These are phyloP conservation scores for Adansonia madagascariensis DNA, from an alignment of 441 rosid species.

Conservation along the genomic window DNA sequence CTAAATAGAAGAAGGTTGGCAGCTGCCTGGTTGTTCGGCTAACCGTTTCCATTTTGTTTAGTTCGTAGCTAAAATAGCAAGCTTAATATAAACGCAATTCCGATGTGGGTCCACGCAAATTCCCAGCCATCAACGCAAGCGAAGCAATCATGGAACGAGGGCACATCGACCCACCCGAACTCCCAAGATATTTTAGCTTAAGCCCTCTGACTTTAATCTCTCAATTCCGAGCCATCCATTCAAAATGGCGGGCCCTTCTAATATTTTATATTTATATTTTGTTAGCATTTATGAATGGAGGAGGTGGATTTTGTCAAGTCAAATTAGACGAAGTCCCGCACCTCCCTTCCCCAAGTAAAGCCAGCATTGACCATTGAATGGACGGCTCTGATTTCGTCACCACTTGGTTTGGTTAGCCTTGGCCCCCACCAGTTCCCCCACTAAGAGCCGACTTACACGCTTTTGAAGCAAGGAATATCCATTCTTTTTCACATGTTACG, in stretches of 20 bases:
- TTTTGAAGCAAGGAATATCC: neutral
- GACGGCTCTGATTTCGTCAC: neutral
- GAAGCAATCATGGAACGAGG: neutral
- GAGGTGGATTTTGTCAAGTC: neutral
- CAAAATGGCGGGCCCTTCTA: neutral
- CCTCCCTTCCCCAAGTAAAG: neutral
- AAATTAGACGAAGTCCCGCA: neutral
- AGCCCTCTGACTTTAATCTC: no score
- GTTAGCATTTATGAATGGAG: slow-evolving; percentile 9
- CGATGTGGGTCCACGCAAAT: neutral
- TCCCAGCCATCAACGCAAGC: neutral
- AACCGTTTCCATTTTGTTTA: neutral
- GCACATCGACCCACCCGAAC: neutral
- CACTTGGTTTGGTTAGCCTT: neutral
- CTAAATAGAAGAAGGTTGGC: neutral
- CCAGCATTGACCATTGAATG: neutral
- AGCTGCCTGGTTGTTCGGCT: neutral
- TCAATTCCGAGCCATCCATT: neutral
- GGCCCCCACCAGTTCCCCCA: neutral
- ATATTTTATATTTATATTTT: neutral
- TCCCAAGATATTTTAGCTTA: no score
- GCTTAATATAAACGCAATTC: neutral
- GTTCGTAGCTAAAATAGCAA: neutral
- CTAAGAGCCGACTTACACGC: slow-evolving; percentile 15
- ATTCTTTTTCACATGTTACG: neutral